Conservation (phyloP, 345 rosid genomes). For the Citrus mangshanensis region DNA sequence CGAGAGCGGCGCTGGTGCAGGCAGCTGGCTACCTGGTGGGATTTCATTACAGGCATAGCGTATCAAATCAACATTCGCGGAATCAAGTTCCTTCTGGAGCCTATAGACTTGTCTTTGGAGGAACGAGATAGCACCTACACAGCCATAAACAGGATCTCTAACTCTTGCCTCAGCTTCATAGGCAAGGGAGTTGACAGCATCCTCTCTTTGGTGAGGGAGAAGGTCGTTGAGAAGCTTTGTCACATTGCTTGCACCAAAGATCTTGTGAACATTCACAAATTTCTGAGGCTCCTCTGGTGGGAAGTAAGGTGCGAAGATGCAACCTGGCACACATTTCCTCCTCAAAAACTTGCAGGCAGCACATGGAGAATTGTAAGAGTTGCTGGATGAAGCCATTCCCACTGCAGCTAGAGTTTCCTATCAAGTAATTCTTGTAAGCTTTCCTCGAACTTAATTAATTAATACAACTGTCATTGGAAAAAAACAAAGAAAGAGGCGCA, state of each 20-base stretch:
- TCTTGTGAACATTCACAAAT: slow-evolving; percentile 90
- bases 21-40: slow-evolving; percentile 20
- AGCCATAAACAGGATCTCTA: slow-evolving; percentile 88
- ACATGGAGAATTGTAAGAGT: slow-evolving; percentile 90
- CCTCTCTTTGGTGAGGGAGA: slow-evolving; percentile 89
- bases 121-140: slow-evolving; percentile 85
- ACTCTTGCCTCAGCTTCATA: slow-evolving; percentile 95
- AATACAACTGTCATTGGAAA: too few relatives aligned
- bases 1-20: slow-evolving; percentile 27
- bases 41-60: slow-evolving; percentile 52
- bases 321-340: slow-evolving; percentile 88
- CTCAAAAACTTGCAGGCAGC: slow-evolving; percentile 96
- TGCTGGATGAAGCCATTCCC: slow-evolving; percentile 56
- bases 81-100: slow-evolving; percentile 90
- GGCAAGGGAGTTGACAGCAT: slow-evolving; percentile 90
- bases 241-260: slow-evolving; percentile 94
- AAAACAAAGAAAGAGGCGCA: too few relatives aligned
- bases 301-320: slow-evolving; percentile 93
- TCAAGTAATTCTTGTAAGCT: slow-evolving; percentile 20
- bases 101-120: slow-evolving; percentile 87
- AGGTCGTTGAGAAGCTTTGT: slow-evolving; percentile 88
- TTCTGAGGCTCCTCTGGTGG: slow-evolving; percentile 98
- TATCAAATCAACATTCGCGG: slow-evolving; percentile 75
- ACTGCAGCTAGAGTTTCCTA: slow-evolving; percentile 13
- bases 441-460: slow-evolving; percentile 5